These are phyloP conservation scores for Raphidocelis subcapitata DNA, from an alignment of 139 green algal species.

Conservation along the genomic window DNA sequence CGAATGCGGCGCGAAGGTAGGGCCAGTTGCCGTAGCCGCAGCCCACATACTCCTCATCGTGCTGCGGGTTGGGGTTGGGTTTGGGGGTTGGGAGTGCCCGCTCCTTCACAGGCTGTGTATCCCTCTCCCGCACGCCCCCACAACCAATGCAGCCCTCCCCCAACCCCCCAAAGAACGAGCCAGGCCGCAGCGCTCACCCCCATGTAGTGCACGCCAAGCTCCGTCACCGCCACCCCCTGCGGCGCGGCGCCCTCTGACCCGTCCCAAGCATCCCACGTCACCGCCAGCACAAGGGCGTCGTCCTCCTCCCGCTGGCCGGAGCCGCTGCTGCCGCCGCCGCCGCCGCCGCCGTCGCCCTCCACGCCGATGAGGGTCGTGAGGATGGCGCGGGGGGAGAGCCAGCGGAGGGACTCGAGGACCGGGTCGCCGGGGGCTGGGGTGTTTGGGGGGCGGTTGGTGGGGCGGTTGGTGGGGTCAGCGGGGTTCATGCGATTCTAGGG, in stretches of 20 bases:
- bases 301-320: slow-evolving; percentile 3
- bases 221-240: background rate
- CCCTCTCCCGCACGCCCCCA: too few relatives aligned
- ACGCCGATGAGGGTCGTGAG: slow-evolving; percentile 8
- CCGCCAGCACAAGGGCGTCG: slow-evolving; percentile 15
- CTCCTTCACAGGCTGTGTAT: too few relatives aligned
- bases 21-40: slow-evolving; percentile 19
- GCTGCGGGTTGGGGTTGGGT: background rate
- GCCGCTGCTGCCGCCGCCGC: too few relatives aligned
- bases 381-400: slow-evolving; percentile 2
- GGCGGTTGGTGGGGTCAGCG: too few relatives aligned
- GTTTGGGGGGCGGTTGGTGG: too few relatives aligned
- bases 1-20: slow-evolving; percentile 13
- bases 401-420: slow-evolving; percentile 12
- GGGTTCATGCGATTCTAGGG: too few relatives aligned
- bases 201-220: background rate
- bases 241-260: slow-evolving; percentile 4
- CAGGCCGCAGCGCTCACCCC: background rate
- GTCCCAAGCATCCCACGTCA: slow-evolving; percentile 18
- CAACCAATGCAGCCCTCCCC: too few relatives aligned
- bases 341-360: background rate
- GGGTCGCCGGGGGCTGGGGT: slow-evolving; percentile 3
- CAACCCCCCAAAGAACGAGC: too few relatives aligned
- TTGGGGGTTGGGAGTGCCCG: too few relatives aligned
- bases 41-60: slow-evolving; percentile 8